phyloP scores from a whole-genome alignment of 768 basidiomycete species.

The Kwoniella botswanensis region DNA sequence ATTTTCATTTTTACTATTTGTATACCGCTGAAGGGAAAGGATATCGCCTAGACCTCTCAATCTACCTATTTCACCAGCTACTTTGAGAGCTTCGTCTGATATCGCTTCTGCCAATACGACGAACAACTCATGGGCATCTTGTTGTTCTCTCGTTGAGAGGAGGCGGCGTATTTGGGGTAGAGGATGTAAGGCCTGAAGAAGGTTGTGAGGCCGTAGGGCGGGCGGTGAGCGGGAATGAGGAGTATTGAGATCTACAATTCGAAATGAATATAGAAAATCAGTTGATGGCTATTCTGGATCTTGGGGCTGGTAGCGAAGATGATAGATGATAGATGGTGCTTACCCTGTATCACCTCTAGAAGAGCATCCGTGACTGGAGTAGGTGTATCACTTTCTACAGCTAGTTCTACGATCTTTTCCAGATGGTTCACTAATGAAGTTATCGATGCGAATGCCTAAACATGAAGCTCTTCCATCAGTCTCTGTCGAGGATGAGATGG shows the following conservation, averaged over 20 bases:
- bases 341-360: slow-evolving; percentile 71
- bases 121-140: slow-evolving; percentile 98
- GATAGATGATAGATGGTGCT: slow-evolving; percentile 38
- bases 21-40: slow-evolving; percentile 37
- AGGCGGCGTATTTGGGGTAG: slow-evolving; percentile 58
- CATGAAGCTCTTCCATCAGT: slow-evolving; percentile 25
- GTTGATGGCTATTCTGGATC: not conserved
- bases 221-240: slow-evolving; percentile 60
- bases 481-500: not conserved
- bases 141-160: slow-evolving; percentile 89
- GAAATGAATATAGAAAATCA: slow-evolving; percentile 2
- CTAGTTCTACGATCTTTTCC: slow-evolving; percentile 73
- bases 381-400: slow-evolving; percentile 78
- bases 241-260: slow-evolving; percentile 55
- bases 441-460: slow-evolving; percentile 84
- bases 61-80: slow-evolving; percentile 72
- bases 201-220: slow-evolving; percentile 72
- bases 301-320: not conserved
- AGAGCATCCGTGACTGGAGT: slow-evolving; percentile 86
- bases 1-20: slow-evolving; percentile 18
- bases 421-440: slow-evolving; percentile 81
- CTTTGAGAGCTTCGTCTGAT: slow-evolving; percentile 77
- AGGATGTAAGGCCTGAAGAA: slow-evolving; percentile 72
- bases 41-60: slow-evolving; percentile 72
- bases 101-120: slow-evolving; percentile 87